Conservation (phyloP, 1,139 yeast genomes). For the Yamadazyma diddensiae region DNA sequence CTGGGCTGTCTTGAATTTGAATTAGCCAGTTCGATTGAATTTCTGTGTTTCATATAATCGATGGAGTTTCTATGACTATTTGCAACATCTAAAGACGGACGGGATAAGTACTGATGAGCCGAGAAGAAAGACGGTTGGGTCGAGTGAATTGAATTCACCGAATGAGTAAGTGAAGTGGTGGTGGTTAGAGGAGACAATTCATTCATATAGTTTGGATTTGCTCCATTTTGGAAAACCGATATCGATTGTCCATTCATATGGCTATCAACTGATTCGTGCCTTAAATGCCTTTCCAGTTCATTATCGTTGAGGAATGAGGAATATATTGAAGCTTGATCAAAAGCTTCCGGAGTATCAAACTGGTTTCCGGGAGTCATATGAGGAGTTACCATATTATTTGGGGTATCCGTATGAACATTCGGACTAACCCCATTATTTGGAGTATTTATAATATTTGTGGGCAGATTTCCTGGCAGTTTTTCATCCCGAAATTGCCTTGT, state of each 20-base stretch:
- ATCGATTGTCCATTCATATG: conserved; percentile 14
- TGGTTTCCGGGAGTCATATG: not conserved
- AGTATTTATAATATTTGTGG: not conserved
- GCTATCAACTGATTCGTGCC: conserved; percentile 18
- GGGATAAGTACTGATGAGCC: conserved; percentile 41
- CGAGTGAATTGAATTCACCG: conserved; percentile 40
- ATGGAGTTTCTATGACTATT: conserved; percentile 31
- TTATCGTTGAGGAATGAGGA: conserved; percentile 7
- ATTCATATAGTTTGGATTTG: conserved; percentile 8
- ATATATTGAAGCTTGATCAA: conserved; percentile 16
- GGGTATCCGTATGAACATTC: too few relatives aligned
- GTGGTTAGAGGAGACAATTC: conserved; percentile 47
- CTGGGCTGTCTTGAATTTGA: conserved; percentile 14
- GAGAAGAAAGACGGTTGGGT: conserved; percentile 46
- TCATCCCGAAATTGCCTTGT: conserved; percentile 11
- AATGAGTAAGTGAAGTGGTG: conserved; percentile 44
- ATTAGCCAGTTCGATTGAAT: conserved; percentile 24
- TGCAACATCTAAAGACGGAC: conserved; percentile 40
- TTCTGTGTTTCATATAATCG: conserved; percentile 29
- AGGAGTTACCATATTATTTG: not conserved
- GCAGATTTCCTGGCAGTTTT: conserved; percentile 3
- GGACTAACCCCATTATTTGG: too few relatives aligned
- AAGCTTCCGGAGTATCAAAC: conserved; percentile 4
- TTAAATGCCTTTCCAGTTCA: conserved; percentile 11
- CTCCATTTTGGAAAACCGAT: conserved; percentile 8